Base-by-base conservation (phyloP, 2,329 filamentous ascomycete genomes). In the Aureobasidium pullulans region DNA sequence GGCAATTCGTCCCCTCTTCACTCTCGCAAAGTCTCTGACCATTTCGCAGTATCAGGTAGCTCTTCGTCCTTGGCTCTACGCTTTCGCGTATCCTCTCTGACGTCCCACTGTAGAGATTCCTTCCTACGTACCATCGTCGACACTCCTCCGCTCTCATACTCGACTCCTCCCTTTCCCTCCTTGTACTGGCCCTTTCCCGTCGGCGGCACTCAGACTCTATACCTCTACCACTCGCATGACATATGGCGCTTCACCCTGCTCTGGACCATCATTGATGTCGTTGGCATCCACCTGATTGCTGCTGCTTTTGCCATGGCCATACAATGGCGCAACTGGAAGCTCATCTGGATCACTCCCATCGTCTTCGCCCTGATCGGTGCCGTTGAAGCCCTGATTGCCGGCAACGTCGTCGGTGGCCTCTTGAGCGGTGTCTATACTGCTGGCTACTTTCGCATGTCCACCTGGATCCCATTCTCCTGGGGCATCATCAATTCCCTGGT, bases 381-480 rank as follows among this genome's bases (percentile, higher is more conserved):
- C 0, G 73, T 89, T 60, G 88, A 96, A 73, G 91, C 86, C 0
- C 69, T 94, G 44, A 76, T 96, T 61, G 87, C 90, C 0, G 91
- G 92, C 1, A 93, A 87, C 66, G 80, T 96, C 23, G 86, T 92
- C 28, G 91, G 91, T 0, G 74, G 91, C 54, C 76, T 96, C 89
- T 76, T 95, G 19, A 90, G 89, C 11, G 89, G 87, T 8, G 83
- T 93, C 37, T 96, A 96, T 70, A 83, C 85, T 66, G 83, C 87
- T 2, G 92, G 90, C 44, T 90, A 87, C 73, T 96, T 93, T 70
- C 81, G 85, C 67, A 94, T 96, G 90, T 93, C 90, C 47, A 96
- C 92, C 0, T 96, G 91, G 91, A 89, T 96, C 54, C 92, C 92
- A 0, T 88, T 94, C 68, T 82, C 92, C 23, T 96, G 92, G 92